These are phyloP conservation scores for Phytopythium ostracodes DNA, from an alignment of 352 stramenopile species.

Conservation along the genomic window DNA sequence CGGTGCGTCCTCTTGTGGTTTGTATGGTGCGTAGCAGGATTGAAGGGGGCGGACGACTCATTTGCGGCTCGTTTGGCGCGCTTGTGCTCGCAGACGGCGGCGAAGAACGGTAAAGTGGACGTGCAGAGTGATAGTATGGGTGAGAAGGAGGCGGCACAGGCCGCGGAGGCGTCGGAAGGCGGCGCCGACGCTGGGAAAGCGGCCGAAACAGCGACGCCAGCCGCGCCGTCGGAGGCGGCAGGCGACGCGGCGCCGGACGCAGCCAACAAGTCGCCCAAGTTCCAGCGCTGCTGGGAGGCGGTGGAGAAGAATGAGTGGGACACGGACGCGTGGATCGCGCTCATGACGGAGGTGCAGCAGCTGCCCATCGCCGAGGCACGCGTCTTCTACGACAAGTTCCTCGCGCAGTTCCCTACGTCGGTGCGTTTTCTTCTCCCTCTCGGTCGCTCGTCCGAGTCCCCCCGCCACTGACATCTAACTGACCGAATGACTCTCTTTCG, in stretches of 20 bases:
- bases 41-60: not conserved
- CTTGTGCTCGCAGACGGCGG: not conserved
- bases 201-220: too few species aligned
- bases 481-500: not conserved
- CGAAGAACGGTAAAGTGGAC: not conserved
- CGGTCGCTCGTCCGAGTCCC: too few species aligned
- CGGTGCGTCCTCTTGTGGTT: slow-evolving; percentile 3
- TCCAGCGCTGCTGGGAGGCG: slow-evolving; percentile 49
- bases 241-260: slow-evolving; percentile 6
- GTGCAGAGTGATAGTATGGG: too few species aligned
- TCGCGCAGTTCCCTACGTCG: slow-evolving; percentile 65
- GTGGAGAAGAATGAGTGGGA: slow-evolving; percentile 68
- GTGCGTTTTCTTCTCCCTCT: slow-evolving; percentile 11
- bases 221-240: not conserved
- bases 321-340: slow-evolving; percentile 68
- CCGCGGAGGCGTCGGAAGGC: not conserved
- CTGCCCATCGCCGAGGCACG: slow-evolving; percentile 61
- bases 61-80: not conserved
- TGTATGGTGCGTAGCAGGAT: not conserved
- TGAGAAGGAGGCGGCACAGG: not conserved
- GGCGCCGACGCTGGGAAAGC: not conserved
- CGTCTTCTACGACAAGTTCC: slow-evolving; percentile 74
- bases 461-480: not conserved
- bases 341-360: slow-evolving; percentile 77
- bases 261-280: slow-evolving; percentile 42